Base-by-base conservation (phyloP, 495 filamentous ascomycete species). In the Podospora sp. region DNA sequence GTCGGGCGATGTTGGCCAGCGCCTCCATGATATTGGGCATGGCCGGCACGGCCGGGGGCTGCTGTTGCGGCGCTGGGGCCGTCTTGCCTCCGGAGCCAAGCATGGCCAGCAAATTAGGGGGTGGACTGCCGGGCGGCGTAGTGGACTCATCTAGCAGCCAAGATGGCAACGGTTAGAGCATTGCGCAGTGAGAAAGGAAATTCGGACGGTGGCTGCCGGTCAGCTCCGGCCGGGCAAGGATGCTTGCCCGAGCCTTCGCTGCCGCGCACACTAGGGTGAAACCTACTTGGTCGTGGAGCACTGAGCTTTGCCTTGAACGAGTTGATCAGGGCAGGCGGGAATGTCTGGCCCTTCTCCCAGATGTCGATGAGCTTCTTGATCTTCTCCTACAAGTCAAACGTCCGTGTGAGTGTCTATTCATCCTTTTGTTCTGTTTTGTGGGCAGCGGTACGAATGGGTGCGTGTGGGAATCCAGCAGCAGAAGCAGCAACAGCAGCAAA, bases 311-410 rank as follows among this genome's bases (percentile, higher is more conserved):
- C 85, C 76, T 93, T 96, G 85, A 97, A 97, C 18, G 87, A 87
- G 56, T 85, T 84, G 73, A 99, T 86, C 89, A 97, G 90, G 35
- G 87, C 75, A 22, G 87, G 76, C 26, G 94, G 94, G 79, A 99
- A 98, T 27, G 93, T 98, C 73, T 88, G 88, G 64, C 92, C 93
- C 68, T 94, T 93, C 75, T 98, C 94, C 95, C 95, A 99, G 73
- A 99, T 99, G 76, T 96, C 93, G 81, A 97, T 83, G 73, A 98
- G 87, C 77, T 97, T 97, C 78, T 87, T 91, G 75, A 97, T 94
- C 85, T 96, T 97, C 79, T 95, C 94, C 93, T 97, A 91, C 82
- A 81, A 65, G 61, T 66, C 62, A 18, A 67, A 70, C 33, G 57
- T 74, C 71, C 63, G 74, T 74, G 81, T 80, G 80, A 81, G 79